Evolutionary conservation across 2,329 filamentous ascomycete genomes (phyloP), one percentile per base, ranked within the genome.

Genomic region (Pseudocercospora cruenta): DNA sequence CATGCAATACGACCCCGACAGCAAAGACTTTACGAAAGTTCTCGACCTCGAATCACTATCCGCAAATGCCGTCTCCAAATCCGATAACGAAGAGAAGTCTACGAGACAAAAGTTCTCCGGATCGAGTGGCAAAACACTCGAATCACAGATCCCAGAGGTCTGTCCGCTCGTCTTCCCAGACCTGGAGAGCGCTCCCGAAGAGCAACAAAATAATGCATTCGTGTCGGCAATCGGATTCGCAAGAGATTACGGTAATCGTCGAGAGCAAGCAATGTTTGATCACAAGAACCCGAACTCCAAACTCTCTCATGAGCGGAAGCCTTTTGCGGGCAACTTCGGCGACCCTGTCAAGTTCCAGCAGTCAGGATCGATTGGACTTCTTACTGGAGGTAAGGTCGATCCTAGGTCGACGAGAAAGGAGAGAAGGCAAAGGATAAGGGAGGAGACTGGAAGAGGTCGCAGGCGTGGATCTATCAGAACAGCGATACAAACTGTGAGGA

Each of bases 271-370:
- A 80, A 0, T 76, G 75, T 43, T 79, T 76, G 26, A 69, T 73
- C 83, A 80, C 6, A 77, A 82, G 19, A 85, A 81, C 69, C 78
- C 80, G 6, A 83, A 86, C 65, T 84, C 84, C 1, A 83, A 79
- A 65, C 80, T 84, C 64, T 77, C 82, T 1, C 81, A 36, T 79
- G 14, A 83, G 80, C 68, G 82, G 77, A 49, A 84, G 83, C 1
- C 79, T 77, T n/a, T 73, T 83, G 19, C 70, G 12, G 49, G 60
- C 3, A 55, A 55, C 19, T 62, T 49, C 26, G 58, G 10, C 4
- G 58, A 60, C 26, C 58, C 58, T n/a, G 49, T 22, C 12, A 60
- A 39, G 8, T 60, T 60, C 19, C 21, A 49, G 58, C 21, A 60
- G 1, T 49, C 39, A 10, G 60, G 60, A 14, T 21, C 26, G 4